Conservation (phyloP, 768 basidiomycete species). For the Suillus alpinus region DNA sequence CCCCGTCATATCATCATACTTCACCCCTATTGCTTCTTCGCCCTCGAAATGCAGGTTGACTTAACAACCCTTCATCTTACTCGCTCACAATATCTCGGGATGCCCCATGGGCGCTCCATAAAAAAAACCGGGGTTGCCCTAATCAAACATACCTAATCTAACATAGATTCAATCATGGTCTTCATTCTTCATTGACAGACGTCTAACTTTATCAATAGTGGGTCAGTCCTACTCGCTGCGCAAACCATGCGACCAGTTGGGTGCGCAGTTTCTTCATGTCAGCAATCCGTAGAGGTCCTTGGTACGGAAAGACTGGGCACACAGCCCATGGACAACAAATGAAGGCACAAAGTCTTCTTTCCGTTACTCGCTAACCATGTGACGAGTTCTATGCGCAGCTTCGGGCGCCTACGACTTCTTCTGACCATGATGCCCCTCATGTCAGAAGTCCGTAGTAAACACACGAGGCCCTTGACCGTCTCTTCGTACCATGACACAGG, state of each 20-base stretch:
- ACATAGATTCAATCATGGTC: neutral
- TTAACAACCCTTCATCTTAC: neutral
- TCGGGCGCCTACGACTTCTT: too few species aligned
- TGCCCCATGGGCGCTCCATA: neutral
- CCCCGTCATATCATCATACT: neutral
- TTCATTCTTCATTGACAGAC: neutral
- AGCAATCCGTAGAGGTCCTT: too few species aligned
- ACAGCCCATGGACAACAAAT: too few species aligned
- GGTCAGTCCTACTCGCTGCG: neutral
- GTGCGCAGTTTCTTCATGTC: neutral
- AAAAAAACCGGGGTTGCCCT: neutral
- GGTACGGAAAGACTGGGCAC: too few species aligned
- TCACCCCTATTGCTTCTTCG: neutral
- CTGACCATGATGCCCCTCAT: too few species aligned
- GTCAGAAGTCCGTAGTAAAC: too few species aligned
- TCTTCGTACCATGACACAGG: neutral
- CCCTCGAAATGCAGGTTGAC: neutral
- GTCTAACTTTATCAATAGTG: neutral
- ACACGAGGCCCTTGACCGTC: too few species aligned
- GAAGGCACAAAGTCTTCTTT: too few species aligned
- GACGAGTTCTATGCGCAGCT: neutral
- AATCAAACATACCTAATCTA: neutral
- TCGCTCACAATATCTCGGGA: neutral
- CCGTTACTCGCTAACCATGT: neutral
- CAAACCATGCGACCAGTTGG: neutral